Evolutionary conservation across 116 monocot species (phyloP), one percentile per base, ranked within the genome.

Genomic region (Iris pallida): DNA sequence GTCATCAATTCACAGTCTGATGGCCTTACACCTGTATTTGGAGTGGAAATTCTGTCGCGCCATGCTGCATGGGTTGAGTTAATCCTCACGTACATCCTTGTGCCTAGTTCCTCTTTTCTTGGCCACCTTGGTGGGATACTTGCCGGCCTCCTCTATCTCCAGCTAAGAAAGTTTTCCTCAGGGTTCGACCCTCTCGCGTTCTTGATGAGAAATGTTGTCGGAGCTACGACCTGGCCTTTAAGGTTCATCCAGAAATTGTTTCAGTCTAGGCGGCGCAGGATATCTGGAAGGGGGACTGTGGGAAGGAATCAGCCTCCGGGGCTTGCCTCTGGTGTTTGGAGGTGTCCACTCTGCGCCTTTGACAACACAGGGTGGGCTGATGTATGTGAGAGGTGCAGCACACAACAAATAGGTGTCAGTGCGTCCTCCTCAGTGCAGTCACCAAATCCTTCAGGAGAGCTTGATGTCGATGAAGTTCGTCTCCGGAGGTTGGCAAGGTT

Each of bases 51-150:
- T 15, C 98, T 93, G 4, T 49, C 98, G 42, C 83, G 85, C 13
- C 70, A 90, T 62, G 90, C 98, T 55, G 98, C 93, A 3, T 98
- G 98, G 98, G 93, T 78, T 0, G 98, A 98, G 53, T 65, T 98
- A 64, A 45, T 98, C 5, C 87, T 98, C 45, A 87, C 93, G 46
- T 90, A 98, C 65, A 18, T 93, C 20, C 88, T 98, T 57, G 78
- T 98, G 42, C 98, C 98, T 0, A 76, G 75, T 7, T 79, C 79
- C 7, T 98, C 93, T 47, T 92, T 98, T 45, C 72, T 98, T 1
- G 98, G 98, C 19, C 98, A 98, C 69, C 80, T 98, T 8, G 88
- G 98, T 45, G 98, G 98, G 7, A 86, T 98, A 73, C 79, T 98
- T 42, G 93, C 98, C 16, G 98, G 98, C 16, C 61, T 98, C 18